phyloP scores from a whole-genome alignment of 1,139 yeast genomes.

The Candida tropicalis region DNA sequence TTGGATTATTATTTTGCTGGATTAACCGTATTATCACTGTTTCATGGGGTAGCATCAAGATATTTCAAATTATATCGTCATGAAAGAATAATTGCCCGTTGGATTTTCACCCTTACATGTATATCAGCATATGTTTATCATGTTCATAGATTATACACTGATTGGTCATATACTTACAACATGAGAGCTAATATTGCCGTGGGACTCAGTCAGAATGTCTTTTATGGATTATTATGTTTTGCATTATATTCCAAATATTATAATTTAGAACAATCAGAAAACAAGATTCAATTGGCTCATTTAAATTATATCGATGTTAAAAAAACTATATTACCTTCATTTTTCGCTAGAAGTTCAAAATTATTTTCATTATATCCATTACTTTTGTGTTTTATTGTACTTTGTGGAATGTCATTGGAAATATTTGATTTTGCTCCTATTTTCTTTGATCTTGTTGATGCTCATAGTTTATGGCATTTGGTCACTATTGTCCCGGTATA shows the following conservation, averaged over 20 bases:
- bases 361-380: slow-evolving; percentile 46
- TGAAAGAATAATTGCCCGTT: slow-evolving; percentile 27
- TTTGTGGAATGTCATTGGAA: slow-evolving; percentile 82
- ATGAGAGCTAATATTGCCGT: slow-evolving; percentile 86
- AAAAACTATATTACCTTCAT: slow-evolving; percentile 32
- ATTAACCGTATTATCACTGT: slow-evolving; percentile 76
- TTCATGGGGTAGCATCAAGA: slow-evolving; percentile 67
- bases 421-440: slow-evolving; percentile 84
- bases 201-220: slow-evolving; percentile 74
- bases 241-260: slow-evolving; percentile 37
- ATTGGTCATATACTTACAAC: slow-evolving; percentile 92
- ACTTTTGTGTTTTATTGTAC: slow-evolving; percentile 51
- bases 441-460: slow-evolving; percentile 69
- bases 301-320: slow-evolving; percentile 27
- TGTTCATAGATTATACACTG: slow-evolving; percentile 62
- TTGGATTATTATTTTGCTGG: slow-evolving; percentile 94
- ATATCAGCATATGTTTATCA: slow-evolving; percentile 59
- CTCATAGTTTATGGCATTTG: slow-evolving; percentile 93
- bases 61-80: slow-evolving; percentile 56
- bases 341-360: slow-evolving; percentile 41
- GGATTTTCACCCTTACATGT: slow-evolving; percentile 45
- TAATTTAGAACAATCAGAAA: slow-evolving; percentile 22
- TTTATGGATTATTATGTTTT: slow-evolving; percentile 35
- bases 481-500: slow-evolving; percentile 67
- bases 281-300: slow-evolving; percentile 22